Conservation (phyloP, 768 basidiomycete species). For the Sarcodon aspratus region DNA sequence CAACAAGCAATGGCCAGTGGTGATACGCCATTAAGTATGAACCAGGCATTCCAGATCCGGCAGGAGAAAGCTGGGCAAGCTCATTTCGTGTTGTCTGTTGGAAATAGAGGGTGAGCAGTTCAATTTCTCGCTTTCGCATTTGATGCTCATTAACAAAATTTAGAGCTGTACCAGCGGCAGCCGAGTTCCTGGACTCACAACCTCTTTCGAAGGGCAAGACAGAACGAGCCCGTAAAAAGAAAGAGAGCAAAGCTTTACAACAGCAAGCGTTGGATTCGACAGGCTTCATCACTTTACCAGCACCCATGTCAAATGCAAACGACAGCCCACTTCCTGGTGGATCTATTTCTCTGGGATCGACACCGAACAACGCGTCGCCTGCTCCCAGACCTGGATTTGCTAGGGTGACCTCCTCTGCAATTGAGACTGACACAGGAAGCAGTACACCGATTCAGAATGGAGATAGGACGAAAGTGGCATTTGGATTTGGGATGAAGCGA, state of each 20-base stretch:
- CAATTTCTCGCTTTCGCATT: not conserved
- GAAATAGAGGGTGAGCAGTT: slow-evolving; percentile 71
- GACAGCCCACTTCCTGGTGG: slow-evolving; percentile 26
- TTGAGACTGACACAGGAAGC: slow-evolving; percentile 31
- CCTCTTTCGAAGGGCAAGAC: slow-evolving; percentile 77
- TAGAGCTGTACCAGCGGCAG: slow-evolving; percentile 80
- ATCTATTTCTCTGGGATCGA: slow-evolving; percentile 31
- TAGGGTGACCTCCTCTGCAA: slow-evolving; percentile 49
- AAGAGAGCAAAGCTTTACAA: slow-evolving; percentile 37
- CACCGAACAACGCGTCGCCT: slow-evolving; percentile 35
- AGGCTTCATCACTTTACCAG: slow-evolving; percentile 68
- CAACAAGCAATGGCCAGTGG: slow-evolving; percentile 88
- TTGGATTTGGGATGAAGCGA: slow-evolving; percentile 71
- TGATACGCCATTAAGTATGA: slow-evolving; percentile 95
- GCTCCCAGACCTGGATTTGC: slow-evolving; percentile 68
- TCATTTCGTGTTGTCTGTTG: slow-evolving; percentile 91
- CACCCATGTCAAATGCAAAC: slow-evolving; percentile 32
- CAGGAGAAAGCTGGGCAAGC: slow-evolving; percentile 94
- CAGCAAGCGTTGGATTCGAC: slow-evolving; percentile 22
- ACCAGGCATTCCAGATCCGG: slow-evolving; percentile 82
- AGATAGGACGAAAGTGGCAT: slow-evolving; percentile 65
- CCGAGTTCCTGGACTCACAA: slow-evolving; percentile 71
- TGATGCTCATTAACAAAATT: slow-evolving; percentile 3
- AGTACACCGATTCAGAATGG: slow-evolving; percentile 38
- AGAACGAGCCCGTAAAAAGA: slow-evolving; percentile 73